These are phyloP conservation scores for Penicillium sp. DNA, from an alignment of 2,329 filamentous ascomycete species.

Conservation along the genomic window DNA sequence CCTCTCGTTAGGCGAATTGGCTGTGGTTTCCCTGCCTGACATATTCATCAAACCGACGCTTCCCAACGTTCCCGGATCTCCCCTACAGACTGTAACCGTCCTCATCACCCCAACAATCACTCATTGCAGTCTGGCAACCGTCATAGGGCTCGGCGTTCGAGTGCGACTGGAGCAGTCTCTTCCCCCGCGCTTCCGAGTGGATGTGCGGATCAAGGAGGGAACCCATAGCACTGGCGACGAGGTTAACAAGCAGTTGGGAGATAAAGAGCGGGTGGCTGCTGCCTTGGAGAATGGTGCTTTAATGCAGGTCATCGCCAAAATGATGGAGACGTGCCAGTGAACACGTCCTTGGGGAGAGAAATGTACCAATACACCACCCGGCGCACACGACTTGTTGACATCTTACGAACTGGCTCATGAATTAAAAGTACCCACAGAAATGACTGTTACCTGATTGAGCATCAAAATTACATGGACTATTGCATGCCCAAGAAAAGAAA, in stretches of 20 bases:
- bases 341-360: neutral
- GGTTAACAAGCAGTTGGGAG: constrained; percentile 92
- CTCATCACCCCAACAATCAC: constrained; percentile 95
- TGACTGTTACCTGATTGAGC: constrained; percentile 12
- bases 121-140: constrained; percentile 92
- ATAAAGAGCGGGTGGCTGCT: constrained; percentile 94
- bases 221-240: constrained; percentile 94
- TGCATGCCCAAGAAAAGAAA: constrained; percentile 2
- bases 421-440: neutral
- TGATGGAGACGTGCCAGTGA: constrained; percentile 80
- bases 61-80: constrained; percentile 54
- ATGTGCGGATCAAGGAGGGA: constrained; percentile 91
- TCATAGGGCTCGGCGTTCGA: constrained; percentile 89
- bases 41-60: constrained; percentile 73
- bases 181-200: constrained; percentile 85
- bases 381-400: neutral
- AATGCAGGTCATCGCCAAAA: constrained; percentile 84
- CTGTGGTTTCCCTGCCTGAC: constrained; percentile 93
- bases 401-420: neutral
- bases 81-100: constrained; percentile 74
- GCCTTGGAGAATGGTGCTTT: constrained; percentile 91
- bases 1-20: constrained; percentile 85
- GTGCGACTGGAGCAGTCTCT: constrained; percentile 87
- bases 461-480: constrained; percentile 24
- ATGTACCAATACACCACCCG: neutral